These are phyloP conservation scores for Dactylella cylindrospora DNA, from an alignment of 2,329 filamentous ascomycete species.

Conservation along the genomic window DNA sequence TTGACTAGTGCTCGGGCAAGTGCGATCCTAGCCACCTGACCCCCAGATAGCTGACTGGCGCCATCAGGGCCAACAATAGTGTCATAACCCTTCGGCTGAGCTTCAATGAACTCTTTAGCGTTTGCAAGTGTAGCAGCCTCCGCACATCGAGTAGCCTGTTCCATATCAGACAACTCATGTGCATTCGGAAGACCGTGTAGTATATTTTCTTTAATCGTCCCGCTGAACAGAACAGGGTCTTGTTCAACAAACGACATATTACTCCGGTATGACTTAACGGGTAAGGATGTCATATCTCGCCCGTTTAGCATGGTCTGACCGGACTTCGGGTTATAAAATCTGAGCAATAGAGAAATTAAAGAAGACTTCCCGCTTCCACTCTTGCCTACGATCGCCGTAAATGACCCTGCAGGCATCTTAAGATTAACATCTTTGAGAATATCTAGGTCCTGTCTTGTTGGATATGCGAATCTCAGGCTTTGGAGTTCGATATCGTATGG, in stretches of 20 bases:
- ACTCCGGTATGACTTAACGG: slow-evolving; percentile 57
- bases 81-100: slow-evolving; percentile 46
- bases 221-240: slow-evolving; percentile 68
- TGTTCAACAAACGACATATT: slow-evolving; percentile 67
- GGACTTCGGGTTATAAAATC: slow-evolving; percentile 61
- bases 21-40: slow-evolving; percentile 47
- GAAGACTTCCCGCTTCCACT: slow-evolving; percentile 64
- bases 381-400: slow-evolving; percentile 62
- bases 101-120: slow-evolving; percentile 46
- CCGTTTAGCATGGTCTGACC: slow-evolving; percentile 58
- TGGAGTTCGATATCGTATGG: slow-evolving; percentile 52
- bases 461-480: slow-evolving; percentile 53
- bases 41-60: slow-evolving; percentile 47
- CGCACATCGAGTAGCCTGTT: slow-evolving; percentile 9
- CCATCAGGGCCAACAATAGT: slow-evolving; percentile 47
- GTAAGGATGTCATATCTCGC: slow-evolving; percentile 56
- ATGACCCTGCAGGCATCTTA: slow-evolving; percentile 54
- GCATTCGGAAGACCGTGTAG: slow-evolving; percentile 58
- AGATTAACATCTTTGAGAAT: slow-evolving; percentile 55
- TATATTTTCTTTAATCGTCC: slow-evolving; percentile 61
- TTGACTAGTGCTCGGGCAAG: slow-evolving; percentile 51
- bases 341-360: slow-evolving; percentile 59
- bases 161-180: slow-evolving; percentile 52
- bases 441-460: slow-evolving; percentile 51
- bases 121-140: slow-evolving; percentile 47